Base-by-base conservation (phyloP, 257 asterid genomes). In the Fraxinus pennsylvanica region DNA sequence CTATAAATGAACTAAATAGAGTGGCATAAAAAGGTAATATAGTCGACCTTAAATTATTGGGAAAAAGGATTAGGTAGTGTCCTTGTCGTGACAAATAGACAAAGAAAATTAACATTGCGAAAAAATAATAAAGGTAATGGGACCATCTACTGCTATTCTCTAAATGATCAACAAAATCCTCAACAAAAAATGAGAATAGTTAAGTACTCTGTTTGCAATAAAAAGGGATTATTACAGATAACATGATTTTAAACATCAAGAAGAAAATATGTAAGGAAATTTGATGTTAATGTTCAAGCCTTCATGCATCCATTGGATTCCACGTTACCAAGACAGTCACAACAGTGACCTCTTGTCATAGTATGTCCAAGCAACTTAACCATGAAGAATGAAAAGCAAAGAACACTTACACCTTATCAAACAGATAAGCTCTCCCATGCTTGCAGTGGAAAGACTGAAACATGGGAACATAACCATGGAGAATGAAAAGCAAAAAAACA, bases 351-450 rank as follows among this genome's bases (percentile, higher is more conserved):
- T 61, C 6, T 61, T 61, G 68, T n/a, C 65, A 1, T 22, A 8
- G 32, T 61, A 22, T 9, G 68, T 61, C 15, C 32, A 61, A 61
- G 32, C 17, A 61, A 61, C 32, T 63, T 63, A 63, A 63, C 69
- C 35, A 25, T 27, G 32, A 22, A 63, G 17, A 22, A 10, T 27
- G 19, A 10, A 63, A 63, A 63, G 35, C 69, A 63, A 63, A 63
- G 69, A 63, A 63, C 35, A 27, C 69, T 63, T 63, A 12, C 69
- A 63, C 36, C 69, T 63, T 63, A 63, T 63, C 35, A 3, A 63
- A 63, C 36, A 63, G 69, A 63, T 63, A 63, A 63, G 69, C 69
- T 32, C 69, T 63, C 69, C 69, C 69, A 27, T 25, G 17, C 69
- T 63, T 27, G 69, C 36, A 9, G 33, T 63, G 69, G 36, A 27